Base-by-base conservation (phyloP, 2,329 filamentous ascomycete genomes). In the Ustilaginoidea virens region DNA sequence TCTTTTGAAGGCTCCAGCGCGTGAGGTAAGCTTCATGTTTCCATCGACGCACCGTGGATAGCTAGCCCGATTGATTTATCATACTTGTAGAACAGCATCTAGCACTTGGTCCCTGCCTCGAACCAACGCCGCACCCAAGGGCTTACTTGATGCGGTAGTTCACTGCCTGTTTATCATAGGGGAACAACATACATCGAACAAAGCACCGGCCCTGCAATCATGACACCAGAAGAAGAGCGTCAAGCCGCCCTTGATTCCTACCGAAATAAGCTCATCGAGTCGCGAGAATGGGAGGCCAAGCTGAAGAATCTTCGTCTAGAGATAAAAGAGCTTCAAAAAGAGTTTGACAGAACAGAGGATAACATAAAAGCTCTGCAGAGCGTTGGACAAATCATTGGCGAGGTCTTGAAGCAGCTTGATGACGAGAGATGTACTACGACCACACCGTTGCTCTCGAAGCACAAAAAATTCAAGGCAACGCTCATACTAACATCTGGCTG, bases 361-460 rank as follows among this genome's bases (percentile, higher is more conserved):
- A 96, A 96, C 62, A 96, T 98, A 67, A 98, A 98, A 66, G 90
- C 90, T 41, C 64, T 98, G 48, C 90, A 98, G 64, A 96, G 90
- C 55, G 90, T 98, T 31, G 90, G 90, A 28, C 90, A 98, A 63
- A 98, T 98, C 57, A 96, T 98, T 55, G 90, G 90, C 46, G 90
- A 98, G 60, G 92, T 98, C 36, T 63, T 98, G 49, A 98, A 98
- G 66, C 92, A 98, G 64, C 69, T 98, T 39, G 90, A 98, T 51
- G 90, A 98, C 47, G 92, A 98, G 66, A 69, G 90, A 76, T 98
- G 87, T 94, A 64, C 55, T 81, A 29, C 31, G 22, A 38, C 12
- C 7, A 12, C 24, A 7, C 9, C 26, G 28, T 27, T 11, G 10
- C 25, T 16, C 6, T 11, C 4, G 23, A 29, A 30, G 14, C 21